These are phyloP conservation scores for Saussurea involucrata DNA, from an alignment of 129 eudicot genomes.

Conservation along the genomic window DNA sequence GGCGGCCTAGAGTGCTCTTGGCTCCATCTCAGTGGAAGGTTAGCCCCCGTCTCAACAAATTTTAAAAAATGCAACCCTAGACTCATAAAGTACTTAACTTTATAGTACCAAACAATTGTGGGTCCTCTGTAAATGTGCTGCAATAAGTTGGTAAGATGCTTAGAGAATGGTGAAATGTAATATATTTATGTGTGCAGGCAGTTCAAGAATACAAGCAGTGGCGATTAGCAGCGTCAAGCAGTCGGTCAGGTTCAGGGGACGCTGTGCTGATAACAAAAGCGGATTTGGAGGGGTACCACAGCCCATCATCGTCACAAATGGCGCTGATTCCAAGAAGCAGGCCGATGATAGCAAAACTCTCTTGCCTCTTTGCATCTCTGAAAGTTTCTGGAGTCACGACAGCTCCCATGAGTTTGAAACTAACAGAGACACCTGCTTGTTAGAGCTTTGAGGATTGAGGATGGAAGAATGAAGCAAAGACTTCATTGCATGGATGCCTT, in stretches of 20 bases:
- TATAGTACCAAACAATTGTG: background rate
- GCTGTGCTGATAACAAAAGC: constrained; percentile 82
- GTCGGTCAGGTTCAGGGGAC: constrained; percentile 50
- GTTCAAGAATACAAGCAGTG: constrained; percentile 69
- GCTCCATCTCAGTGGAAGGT: constrained; percentile 90
- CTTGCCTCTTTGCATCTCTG: constrained; percentile 67
- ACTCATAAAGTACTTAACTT: background rate
- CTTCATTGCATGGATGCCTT: background rate
- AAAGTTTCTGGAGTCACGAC: constrained; percentile 49
- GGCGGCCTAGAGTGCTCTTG: constrained; percentile 82
- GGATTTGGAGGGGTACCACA: constrained; percentile 86
- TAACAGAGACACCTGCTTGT: constrained; percentile 72
- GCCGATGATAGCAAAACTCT: constrained; percentile 64
- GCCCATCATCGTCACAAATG: constrained; percentile 31
- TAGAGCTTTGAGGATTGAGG: constrained; percentile 9
- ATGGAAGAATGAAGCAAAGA: background rate
- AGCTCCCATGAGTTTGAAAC: constrained; percentile 40
- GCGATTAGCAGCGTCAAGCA: constrained; percentile 28
- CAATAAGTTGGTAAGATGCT: background rate
- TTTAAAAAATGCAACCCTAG: background rate
- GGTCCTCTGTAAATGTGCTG: background rate
- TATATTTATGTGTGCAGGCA: constrained; percentile 46
- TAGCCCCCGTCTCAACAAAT: background rate
- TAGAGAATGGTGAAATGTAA: background rate
- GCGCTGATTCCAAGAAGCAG: constrained; percentile 40